Percentiles rank a stretch among this genome's conserved stretches.
Conservation (phyloP, 352 stramenopile genomes). For the Blastocystis sp. region DNA sequence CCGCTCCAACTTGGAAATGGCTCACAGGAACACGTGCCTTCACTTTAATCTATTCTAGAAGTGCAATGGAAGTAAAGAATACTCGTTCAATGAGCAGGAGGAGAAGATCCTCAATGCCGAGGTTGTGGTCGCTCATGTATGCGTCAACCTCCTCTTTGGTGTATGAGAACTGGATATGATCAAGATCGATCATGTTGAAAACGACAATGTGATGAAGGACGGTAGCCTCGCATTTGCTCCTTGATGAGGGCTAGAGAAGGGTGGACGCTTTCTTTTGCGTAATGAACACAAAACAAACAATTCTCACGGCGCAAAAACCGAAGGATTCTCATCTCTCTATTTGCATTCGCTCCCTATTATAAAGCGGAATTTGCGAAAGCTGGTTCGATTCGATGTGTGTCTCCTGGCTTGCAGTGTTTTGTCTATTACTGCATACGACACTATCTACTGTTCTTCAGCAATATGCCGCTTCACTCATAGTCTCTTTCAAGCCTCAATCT, state of each 20-base stretch:
- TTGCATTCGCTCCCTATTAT: no score
- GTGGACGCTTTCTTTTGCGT: no score
- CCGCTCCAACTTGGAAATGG: constrained; percentile 64
- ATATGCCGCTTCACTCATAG: background rate
- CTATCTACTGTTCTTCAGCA: background rate
- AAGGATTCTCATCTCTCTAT: no score
- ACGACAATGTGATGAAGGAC: constrained; percentile 17
- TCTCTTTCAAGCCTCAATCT: constrained; percentile 15
- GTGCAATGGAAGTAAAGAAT: background rate
- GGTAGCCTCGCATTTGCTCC: no score
- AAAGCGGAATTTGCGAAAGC: background rate
- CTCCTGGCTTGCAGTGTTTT: background rate
- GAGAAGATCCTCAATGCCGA: constrained; percentile 27
- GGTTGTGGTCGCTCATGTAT: background rate
- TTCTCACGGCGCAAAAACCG: no score
- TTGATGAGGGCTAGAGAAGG: no score
- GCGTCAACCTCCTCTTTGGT: constrained; percentile 44
- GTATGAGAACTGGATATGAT: constrained; percentile 35
- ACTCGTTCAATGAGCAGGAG: constrained; percentile 44
- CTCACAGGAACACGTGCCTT: constrained; percentile 51
- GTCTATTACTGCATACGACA: background rate
- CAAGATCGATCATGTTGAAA: constrained; percentile 50
- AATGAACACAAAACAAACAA: no score
- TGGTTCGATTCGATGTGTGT: background rate
- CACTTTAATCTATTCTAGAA: background rate